Evolutionary conservation across 306 rosid genomes (phyloP), one percentile per base, ranked within the genome.

Genomic region (Pueraria montana): DNA sequence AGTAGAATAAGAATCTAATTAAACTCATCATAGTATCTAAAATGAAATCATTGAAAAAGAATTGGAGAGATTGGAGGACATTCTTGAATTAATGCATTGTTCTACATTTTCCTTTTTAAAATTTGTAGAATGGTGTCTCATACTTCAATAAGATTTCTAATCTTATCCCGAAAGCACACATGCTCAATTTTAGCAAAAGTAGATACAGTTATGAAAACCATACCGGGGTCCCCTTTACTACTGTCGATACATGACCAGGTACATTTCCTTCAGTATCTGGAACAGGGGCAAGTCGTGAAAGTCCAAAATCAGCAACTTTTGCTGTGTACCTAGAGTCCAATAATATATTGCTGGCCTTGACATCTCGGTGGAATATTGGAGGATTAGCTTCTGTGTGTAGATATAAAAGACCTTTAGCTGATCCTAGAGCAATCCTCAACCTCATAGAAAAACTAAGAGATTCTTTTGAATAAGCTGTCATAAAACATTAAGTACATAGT

Each of bases 221-320:
- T 91, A 96, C 99, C 71, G 99, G 98, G 10, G 98, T 96, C 78
- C 99, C 99, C 76, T 93, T 93, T 78, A 96, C 99, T 11, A 91
- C 94, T 1, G 99, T 96, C 16, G 97, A 96, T 69, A 93, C 88
- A 84, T 93, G 94, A 76, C 5, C 86, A 82, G 98, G 98, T 68
- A 84, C 68, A 30, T 52, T 55, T 30, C 98, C 99, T 76, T 96
- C 97, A 40, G 76, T 49, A 82, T 94, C 91, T 23, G 98, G 94
- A 79, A 92, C 90, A 2, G 98, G 99, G 26, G 99, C 99, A 79
- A 92, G 98, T 43, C 92, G 89, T 18, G 99, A 96, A 84, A 96
- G 98, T 84, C 99, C 99, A 84, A 96, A 96, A 91, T 96, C 99
- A 61, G 98, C 89, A 82, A 96, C 98, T 86, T 96, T 96, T 49